A percentile compares a stretch with the other conserved stretches of the same genome.
phyloP scores from a whole-genome alignment of 768 basidiomycete species.

The Tulasnella calospora region DNA sequence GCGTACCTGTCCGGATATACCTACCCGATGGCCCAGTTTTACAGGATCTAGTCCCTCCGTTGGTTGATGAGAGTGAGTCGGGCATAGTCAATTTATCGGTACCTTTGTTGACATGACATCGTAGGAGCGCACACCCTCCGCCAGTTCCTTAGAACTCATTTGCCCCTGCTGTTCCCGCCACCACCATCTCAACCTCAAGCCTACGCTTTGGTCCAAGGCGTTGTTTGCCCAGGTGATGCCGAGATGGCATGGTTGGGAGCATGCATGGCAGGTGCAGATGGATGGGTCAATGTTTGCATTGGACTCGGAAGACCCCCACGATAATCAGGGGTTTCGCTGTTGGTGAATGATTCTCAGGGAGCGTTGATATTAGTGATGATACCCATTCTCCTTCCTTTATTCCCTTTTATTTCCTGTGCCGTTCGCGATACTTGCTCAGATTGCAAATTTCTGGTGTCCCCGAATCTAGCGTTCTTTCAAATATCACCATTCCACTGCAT shows the following conservation, averaged over 20 bases:
- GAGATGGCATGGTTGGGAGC: conserved; percentile 95
- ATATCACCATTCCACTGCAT: not conserved
- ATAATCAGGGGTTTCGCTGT: not conserved
- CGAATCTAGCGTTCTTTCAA: not conserved
- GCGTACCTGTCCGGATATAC: conserved; percentile 84
- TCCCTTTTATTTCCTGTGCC: not conserved
- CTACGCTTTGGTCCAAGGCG: conserved; percentile 78
- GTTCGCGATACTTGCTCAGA: not conserved
- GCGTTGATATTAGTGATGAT: not conserved
- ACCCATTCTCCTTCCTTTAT: conserved; percentile 1
- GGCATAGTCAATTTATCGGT: not conserved
- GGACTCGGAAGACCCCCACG: conserved; percentile 42
- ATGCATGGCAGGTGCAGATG: conserved; percentile 87
- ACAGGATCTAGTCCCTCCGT: conserved; percentile 82
- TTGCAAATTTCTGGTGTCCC: too few relatives aligned
- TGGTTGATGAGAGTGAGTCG: conserved; percentile 66
- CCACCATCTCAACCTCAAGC: conserved; percentile 54
- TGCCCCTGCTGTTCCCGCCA: conserved; percentile 74
- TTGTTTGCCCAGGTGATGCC: conserved; percentile 72
- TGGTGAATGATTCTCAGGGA: not conserved
- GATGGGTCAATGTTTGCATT: conserved; percentile 89
- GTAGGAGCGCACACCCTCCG: conserved; percentile 67
- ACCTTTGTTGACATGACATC: conserved; percentile 8
- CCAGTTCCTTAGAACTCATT: conserved; percentile 60
- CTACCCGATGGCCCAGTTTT: conserved; percentile 85